These are phyloP conservation scores for Cyclotella sp. DNA, from an alignment of 108 stramenopile species.

Conservation along the genomic window DNA sequence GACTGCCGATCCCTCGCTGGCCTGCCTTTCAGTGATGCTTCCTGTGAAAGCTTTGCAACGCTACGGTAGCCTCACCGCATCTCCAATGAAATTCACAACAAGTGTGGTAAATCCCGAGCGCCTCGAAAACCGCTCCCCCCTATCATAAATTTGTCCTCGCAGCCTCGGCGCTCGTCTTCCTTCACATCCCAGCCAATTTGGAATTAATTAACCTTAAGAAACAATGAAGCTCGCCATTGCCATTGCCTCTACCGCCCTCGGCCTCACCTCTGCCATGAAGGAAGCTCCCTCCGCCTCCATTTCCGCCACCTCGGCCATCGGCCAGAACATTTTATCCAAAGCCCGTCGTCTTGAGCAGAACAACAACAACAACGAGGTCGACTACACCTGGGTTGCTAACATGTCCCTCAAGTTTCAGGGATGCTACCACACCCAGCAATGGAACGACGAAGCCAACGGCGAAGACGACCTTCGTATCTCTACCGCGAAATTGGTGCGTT, in stretches of 20 bases:
- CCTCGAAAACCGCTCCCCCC: too few relatives aligned
- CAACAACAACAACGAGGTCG: constrained; percentile 10
- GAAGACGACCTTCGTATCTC: constrained; percentile 72
- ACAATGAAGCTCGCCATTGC: constrained; percentile 40
- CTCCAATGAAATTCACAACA: too few relatives aligned
- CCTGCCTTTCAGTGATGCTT: too few relatives aligned
- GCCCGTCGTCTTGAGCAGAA: constrained; percentile 65
- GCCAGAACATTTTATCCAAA: constrained; percentile 58
- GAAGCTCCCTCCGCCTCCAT: constrained; percentile 26
- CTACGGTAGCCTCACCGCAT: too few relatives aligned
- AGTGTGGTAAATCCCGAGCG: too few relatives aligned
- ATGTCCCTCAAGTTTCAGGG: constrained; percentile 91
- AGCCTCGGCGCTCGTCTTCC: too few relatives aligned
- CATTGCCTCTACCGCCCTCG: constrained; percentile 25
- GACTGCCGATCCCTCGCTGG: too few relatives aligned
- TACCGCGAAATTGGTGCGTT: constrained; percentile 79
- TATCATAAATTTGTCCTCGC: too few relatives aligned
- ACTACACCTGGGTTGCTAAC: constrained; percentile 73
- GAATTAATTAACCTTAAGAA: too few relatives aligned
- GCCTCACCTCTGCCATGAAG: constrained; percentile 14
- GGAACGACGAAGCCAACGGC: constrained; percentile 77
- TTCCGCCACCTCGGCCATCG: constrained; percentile 58
- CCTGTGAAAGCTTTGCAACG: too few relatives aligned
- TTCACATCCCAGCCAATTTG: too few relatives aligned
- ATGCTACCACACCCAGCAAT: constrained; percentile 81